Evolutionary conservation across 306 rosid species (phyloP).

Genomic region (Fragaria vesca): DNA sequence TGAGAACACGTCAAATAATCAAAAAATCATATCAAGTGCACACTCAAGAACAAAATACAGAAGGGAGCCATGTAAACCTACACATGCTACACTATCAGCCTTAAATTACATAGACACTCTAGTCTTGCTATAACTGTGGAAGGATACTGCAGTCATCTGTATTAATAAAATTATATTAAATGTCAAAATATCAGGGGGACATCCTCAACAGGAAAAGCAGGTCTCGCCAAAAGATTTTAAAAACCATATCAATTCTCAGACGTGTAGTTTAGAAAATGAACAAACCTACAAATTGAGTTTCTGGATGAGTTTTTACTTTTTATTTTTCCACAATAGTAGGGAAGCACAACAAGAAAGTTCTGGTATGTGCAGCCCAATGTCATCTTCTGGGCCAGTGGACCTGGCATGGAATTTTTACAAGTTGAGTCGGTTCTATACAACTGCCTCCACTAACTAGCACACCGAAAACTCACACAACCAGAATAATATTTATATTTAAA

Average conservation of each 20-base stretch:
- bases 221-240: neutral
- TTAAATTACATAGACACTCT: neutral
- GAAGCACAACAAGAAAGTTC: neutral
- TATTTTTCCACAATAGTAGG: neutral
- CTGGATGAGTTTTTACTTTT: neutral
- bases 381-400: conserved; percentile 3
- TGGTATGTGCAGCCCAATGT: neutral
- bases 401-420: neutral
- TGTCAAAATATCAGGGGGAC: neutral
- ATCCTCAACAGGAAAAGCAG: neutral
- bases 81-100: neutral
- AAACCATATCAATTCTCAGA: neutral
- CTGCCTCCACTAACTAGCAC: neutral
- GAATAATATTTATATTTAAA: neutral
- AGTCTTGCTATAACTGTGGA: neutral
- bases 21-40: neutral
- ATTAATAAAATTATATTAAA: neutral
- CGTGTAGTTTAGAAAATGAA: neutral
- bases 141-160: neutral
- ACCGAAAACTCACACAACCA: neutral
- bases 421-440: neutral
- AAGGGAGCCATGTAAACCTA: neutral
- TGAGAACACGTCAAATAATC: neutral
- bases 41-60: neutral
- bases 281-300: neutral